Conservation (phyloP, 2,329 filamentous ascomycete species). For the Exophiala sp. region DNA sequence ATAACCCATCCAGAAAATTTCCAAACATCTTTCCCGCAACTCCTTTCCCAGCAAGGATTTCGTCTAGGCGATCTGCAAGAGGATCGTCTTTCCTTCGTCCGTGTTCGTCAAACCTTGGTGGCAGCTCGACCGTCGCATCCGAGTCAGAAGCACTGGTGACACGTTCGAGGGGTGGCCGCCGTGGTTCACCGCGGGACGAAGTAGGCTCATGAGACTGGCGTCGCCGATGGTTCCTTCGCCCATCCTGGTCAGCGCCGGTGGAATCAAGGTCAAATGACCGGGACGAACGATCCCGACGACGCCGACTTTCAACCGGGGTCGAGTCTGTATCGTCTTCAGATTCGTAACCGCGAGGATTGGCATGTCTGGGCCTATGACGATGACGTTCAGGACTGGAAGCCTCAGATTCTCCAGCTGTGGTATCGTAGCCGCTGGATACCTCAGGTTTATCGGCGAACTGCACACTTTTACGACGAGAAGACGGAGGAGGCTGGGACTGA, state of each 20-base stretch:
- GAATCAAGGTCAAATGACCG: constrained; percentile 30
- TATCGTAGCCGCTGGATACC: constrained; percentile 14
- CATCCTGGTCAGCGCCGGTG: constrained; percentile 30
- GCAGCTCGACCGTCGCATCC: constrained; percentile 42
- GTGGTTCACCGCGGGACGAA: constrained; percentile 11
- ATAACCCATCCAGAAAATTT: constrained; percentile 29
- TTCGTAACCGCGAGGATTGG: constrained; percentile 35
- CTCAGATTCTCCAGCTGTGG: constrained; percentile 9
- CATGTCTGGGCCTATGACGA: constrained; percentile 16
- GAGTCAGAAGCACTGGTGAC: constrained; percentile 32
- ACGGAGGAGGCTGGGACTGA: constrained; percentile 17
- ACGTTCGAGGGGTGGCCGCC: constrained; percentile 10
- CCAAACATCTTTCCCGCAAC: constrained; percentile 28
- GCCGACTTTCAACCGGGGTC: constrained; percentile 17
- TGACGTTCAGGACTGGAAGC: constrained; percentile 15
- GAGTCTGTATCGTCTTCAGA: constrained; percentile 36
- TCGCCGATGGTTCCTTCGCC: constrained; percentile 26
- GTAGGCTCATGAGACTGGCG: constrained; percentile 23
- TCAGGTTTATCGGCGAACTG: constrained; percentile 26
- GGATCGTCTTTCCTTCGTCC: constrained; percentile 37
- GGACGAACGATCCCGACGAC: constrained; percentile 14
- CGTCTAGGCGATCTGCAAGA: too few relatives aligned
- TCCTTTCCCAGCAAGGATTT: constrained; percentile 34
- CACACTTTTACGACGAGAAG: constrained; percentile 23
- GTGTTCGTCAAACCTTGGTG: constrained; percentile 40